Evolutionary conservation across 228 moss, liverwort and hornwort species (phyloP), one percentile per base, ranked within the genome.

Genomic region (Sphagnum fallax): DNA sequence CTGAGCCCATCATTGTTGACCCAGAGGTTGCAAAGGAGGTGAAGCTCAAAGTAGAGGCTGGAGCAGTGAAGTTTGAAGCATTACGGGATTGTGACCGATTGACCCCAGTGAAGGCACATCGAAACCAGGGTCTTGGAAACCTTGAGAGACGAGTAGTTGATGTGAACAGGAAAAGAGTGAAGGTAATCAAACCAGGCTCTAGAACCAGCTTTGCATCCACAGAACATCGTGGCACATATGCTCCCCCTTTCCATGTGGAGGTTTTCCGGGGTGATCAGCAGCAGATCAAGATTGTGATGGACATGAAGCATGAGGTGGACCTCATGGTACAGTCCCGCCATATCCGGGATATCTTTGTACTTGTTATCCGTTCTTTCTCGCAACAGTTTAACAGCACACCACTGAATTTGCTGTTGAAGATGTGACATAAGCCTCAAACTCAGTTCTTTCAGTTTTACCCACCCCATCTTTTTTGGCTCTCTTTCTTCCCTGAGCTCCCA

Each of bases 211-310:
- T 94, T 47, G 83, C 91, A 16, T 90, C 90, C 14, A 91, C 91
- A 48, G 94, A 94, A 74, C 78, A 91, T 53, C 94, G 94, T 6
- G 94, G 94, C 32, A 84, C 91, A 2, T 94, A 90, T 52, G 84
- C 84, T 4, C 84, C 88, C 65, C 91, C 94, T 0, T 94, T 94
- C 60, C 91, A 94, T 69, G 91, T 94, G 6, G 91, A 91, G 72
- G 88, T 94, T 50, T 94, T 84, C 47, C 91, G 84, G n/a, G 91
- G 87, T 47, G 94, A 94, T 52, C 94, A 91, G 73, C 94, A 94
- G 63, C 77, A 91, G 59, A 72, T 94, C 55, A 94, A 94, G 77
- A 86, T 94, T 50, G 91, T 94, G 47, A 90, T 94, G 2, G 94
- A 94, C 61, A 82, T 79, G 9, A 91, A 94, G 55, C 91, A 87